Conservation (phyloP, 2,329 filamentous ascomycete species). For the Mycosphaerella arachidis region DNA sequence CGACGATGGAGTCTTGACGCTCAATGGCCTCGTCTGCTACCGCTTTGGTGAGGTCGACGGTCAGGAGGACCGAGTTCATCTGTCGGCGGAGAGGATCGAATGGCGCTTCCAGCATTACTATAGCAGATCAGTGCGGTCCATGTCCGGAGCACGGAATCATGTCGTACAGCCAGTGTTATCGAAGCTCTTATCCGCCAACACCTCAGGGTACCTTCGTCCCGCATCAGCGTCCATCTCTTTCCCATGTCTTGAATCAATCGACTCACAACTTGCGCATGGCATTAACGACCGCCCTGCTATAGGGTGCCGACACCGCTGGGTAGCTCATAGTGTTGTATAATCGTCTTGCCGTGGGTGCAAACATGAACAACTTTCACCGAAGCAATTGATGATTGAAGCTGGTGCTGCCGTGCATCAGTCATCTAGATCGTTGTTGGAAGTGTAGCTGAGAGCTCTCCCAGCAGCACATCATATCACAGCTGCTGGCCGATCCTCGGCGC, state of each 20-base stretch:
- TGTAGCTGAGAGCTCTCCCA: not conserved
- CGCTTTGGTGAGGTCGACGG: constrained; percentile 83
- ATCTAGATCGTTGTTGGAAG: not conserved
- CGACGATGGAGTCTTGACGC: constrained; percentile 69
- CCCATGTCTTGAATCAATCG: not conserved
- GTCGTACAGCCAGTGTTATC: constrained; percentile 79
- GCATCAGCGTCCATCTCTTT: constrained; percentile 11
- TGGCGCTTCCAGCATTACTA: constrained; percentile 66
- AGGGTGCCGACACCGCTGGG: constrained; percentile 49
- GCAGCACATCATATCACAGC: not conserved
- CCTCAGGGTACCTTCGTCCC: constrained; percentile 71
- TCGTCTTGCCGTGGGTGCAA: constrained; percentile 9
- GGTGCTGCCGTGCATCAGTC: not conserved
- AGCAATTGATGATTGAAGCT: not conserved
- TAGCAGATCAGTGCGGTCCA: not conserved
- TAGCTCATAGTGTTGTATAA: constrained; percentile 37
- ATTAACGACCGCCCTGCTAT: constrained; percentile 64
- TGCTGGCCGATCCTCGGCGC: not conserved
- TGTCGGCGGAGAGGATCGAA: constrained; percentile 53
- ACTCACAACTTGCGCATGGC: constrained; percentile 76
- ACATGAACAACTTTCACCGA: constrained; percentile 8
- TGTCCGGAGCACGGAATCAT: not conserved
- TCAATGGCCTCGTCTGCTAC: constrained; percentile 87
- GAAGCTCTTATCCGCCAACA: constrained; percentile 82
- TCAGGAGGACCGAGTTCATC: constrained; percentile 68